These are phyloP conservation scores for Uronychia binucleata DNA, from an alignment of 73 alveolate species.

Conservation along the genomic window DNA sequence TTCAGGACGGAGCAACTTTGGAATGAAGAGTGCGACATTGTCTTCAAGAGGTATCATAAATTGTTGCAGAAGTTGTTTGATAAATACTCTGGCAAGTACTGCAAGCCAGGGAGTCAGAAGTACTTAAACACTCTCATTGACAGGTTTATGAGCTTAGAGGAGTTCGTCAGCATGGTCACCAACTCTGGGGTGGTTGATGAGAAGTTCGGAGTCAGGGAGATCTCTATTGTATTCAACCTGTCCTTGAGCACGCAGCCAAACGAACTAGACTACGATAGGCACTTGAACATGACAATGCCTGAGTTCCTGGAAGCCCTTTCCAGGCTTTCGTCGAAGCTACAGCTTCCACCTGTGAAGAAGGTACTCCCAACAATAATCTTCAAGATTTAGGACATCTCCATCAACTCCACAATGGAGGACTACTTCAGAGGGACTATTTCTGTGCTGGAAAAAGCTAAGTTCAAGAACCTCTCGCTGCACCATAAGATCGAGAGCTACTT, in stretches of 20 bases:
- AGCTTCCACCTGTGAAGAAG: not conserved
- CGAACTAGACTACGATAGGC: constrained; percentile 65
- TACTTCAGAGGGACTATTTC: not conserved
- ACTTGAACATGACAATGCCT: constrained; percentile 56
- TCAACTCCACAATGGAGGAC: not conserved
- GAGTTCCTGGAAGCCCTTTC: constrained; percentile 73
- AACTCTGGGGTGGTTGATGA: constrained; percentile 69
- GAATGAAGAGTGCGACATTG: constrained; percentile 60
- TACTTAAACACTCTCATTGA: constrained; percentile 36
- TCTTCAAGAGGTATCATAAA: constrained; percentile 40
- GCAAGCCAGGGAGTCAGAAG: constrained; percentile 72
- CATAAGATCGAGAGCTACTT: not conserved
- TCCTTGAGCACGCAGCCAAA: constrained; percentile 85
- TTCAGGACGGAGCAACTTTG: constrained; percentile 42
- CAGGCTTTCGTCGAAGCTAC: constrained; percentile 27
- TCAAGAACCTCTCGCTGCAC: not conserved
- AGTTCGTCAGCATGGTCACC: constrained; percentile 67
- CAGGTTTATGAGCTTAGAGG: constrained; percentile 68
- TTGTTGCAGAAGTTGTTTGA: constrained; percentile 37
- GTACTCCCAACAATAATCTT: no score
- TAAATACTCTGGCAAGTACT: constrained; percentile 38
- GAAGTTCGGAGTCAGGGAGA: constrained; percentile 73
- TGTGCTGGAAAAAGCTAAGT: not conserved
- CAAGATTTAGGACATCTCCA: not conserved
- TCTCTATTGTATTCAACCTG: constrained; percentile 62